These are phyloP conservation scores for Ganoderma resinaceum DNA, from an alignment of 1,284 basidiomycete species.

Conservation along the genomic window DNA sequence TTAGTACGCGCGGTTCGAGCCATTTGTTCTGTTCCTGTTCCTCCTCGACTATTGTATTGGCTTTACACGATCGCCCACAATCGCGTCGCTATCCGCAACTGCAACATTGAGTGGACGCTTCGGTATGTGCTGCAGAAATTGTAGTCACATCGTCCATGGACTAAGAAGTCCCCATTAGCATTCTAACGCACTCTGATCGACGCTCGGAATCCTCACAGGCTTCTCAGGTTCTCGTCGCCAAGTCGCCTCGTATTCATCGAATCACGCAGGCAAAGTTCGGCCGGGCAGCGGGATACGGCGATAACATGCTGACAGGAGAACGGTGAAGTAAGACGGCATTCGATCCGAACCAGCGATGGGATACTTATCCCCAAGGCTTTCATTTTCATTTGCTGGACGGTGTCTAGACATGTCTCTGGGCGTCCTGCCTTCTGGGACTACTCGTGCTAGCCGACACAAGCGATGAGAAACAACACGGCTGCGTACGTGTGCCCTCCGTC, in stretches of 20 bases:
- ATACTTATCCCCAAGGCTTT: background rate
- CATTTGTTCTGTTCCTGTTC: background rate
- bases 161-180: background rate
- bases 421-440: slow-evolving; percentile 1
- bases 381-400: background rate
- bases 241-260: background rate
- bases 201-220: background rate
- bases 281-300: background rate
- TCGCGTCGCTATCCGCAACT: background rate
- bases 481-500: background rate
- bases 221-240: slow-evolving; percentile 1
- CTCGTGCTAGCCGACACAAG: slow-evolving; percentile 5
- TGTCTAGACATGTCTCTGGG: background rate
- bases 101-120: background rate
- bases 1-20: background rate
- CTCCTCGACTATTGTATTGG: background rate
- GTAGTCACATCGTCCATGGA: no score
- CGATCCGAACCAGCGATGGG: background rate
- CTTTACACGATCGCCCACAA: slow-evolving; percentile 1
- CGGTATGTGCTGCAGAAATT: background rate
- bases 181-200: background rate
- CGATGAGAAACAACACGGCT: background rate
- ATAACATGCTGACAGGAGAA: background rate
- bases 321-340: slow-evolving; percentile 4
- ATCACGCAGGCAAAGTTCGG: background rate